Evolutionary conservation across 495 filamentous ascomycete genomes (phyloP).

Genomic region (Annulohypoxylon bovei): DNA sequence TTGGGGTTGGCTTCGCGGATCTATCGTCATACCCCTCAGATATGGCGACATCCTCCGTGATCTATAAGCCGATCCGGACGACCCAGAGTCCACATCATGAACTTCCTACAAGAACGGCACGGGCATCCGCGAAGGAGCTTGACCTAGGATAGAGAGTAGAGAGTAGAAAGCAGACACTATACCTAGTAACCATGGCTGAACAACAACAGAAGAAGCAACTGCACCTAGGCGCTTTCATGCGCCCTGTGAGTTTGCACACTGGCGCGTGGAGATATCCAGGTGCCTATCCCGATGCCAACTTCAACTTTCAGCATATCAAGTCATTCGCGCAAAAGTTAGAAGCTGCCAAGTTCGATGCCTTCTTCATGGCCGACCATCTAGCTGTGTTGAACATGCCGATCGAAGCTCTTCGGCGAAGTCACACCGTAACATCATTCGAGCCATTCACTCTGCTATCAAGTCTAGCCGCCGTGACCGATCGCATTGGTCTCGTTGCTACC

Average conservation of each 20-base stretch:
- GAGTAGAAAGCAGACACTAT: background rate
- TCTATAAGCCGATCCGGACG: slow-evolving; percentile 30
- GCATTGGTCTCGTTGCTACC: slow-evolving; percentile 62
- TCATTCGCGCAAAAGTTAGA: slow-evolving; percentile 66
- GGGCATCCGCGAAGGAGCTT: background rate
- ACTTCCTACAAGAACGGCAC: slow-evolving; percentile 16
- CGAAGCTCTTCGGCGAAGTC: slow-evolving; percentile 65
- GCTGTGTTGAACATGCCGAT: slow-evolving; percentile 68
- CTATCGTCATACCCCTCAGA: slow-evolving; percentile 39
- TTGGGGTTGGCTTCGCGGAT: slow-evolving; percentile 29
- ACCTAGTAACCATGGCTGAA: slow-evolving; percentile 23
- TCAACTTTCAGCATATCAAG: slow-evolving; percentile 65
- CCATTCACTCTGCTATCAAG: slow-evolving; percentile 61
- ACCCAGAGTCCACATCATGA: slow-evolving; percentile 9
- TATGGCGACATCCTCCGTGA: slow-evolving; percentile 37
- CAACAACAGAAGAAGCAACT: slow-evolving; percentile 51
- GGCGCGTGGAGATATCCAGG: slow-evolving; percentile 68
- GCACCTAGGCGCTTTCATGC: slow-evolving; percentile 69
- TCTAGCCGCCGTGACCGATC: slow-evolving; percentile 61
- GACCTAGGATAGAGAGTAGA: background rate
- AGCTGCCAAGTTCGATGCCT: slow-evolving; percentile 68
- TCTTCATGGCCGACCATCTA: slow-evolving; percentile 71
- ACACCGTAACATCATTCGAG: slow-evolving; percentile 65
- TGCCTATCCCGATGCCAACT: slow-evolving; percentile 66
- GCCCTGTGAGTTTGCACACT: slow-evolving; percentile 65